phyloP scores from a whole-genome alignment of 805 yeast species.

The Candida nemodendra region DNA sequence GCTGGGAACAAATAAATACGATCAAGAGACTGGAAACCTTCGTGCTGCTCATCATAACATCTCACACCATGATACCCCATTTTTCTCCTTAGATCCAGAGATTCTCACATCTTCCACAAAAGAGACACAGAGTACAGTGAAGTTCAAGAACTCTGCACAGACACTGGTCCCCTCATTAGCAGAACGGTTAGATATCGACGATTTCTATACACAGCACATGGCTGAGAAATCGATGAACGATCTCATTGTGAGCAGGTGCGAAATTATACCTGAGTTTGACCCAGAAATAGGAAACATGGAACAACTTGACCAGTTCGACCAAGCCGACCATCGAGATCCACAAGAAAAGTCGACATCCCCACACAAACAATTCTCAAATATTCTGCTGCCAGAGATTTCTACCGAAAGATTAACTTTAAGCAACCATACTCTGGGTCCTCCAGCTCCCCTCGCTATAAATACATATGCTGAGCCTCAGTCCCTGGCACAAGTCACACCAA shows the following conservation, averaged over 20 bases:
- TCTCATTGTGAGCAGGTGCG: constrained; percentile 2
- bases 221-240: constrained; percentile 4
- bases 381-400: neutral
- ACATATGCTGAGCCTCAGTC: neutral
- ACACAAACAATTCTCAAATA: neutral
- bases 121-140: constrained; percentile 10
- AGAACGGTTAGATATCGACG: constrained; percentile 6
- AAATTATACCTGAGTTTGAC: constrained; percentile 6
- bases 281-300: neutral
- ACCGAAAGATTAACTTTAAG: constrained; percentile 1
- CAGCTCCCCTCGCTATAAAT: neutral
- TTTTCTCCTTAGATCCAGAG: constrained; percentile 1
- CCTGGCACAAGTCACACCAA: constrained; percentile 13
- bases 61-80: neutral
- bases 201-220: neutral
- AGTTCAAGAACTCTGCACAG: constrained; percentile 17
- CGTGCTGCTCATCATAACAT: neutral
- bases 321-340: neutral
- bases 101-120: constrained; percentile 8
- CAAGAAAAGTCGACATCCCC: neutral
- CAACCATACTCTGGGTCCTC: constrained; percentile 2
- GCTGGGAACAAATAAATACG: neutral
- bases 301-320: neutral
- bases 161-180: constrained; percentile 20
- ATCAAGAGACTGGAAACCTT: neutral